Percentiles rank a stretch among this genome's conserved stretches.
phyloP scores from a whole-genome alignment of 1,284 basidiomycete species.

The Ceratobasidium theobromae region DNA sequence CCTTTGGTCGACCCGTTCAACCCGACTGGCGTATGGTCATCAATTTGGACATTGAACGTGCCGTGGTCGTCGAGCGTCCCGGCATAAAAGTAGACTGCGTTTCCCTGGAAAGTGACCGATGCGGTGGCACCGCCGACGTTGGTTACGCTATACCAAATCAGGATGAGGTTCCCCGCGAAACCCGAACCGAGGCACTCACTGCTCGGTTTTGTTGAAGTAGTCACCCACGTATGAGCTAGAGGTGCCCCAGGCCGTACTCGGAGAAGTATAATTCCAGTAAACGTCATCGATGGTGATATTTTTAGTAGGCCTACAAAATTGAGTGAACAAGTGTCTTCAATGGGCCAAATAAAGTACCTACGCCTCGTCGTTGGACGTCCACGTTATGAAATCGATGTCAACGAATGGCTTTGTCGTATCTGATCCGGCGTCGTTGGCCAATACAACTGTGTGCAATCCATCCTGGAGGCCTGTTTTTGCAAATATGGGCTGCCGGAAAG shows the following conservation, averaged over 20 bases:
- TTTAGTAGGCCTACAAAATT: not conserved
- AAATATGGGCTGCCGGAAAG: not conserved
- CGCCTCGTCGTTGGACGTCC: slow-evolving; percentile 24
- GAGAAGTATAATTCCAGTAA: not conserved
- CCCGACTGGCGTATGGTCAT: not conserved
- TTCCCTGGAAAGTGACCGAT: slow-evolving; percentile 4
- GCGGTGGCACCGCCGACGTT: not conserved
- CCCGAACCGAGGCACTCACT: not conserved
- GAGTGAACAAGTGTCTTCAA: not conserved
- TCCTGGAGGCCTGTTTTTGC: not conserved
- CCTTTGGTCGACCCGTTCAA: not conserved
- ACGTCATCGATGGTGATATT: slow-evolving; percentile 7
- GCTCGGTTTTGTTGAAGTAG: slow-evolving; percentile 1
- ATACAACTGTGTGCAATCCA: not conserved
- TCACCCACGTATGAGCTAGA: not conserved
- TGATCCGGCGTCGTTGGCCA: slow-evolving; percentile 1
- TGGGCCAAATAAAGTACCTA: not conserved
- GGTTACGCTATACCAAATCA: not conserved
- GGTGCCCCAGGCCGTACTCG: not conserved
- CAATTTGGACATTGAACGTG: slow-evolving; percentile 10
- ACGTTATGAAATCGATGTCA: slow-evolving; percentile 17
- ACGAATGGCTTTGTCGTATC: not conserved
- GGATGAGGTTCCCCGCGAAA: not conserved
- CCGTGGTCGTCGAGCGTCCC: slow-evolving; percentile 14
- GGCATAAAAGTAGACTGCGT: slow-evolving; percentile 9